Evolutionary conservation across 2,329 filamentous ascomycete species (phyloP).

Genomic region (Apiospora saccharicola): DNA sequence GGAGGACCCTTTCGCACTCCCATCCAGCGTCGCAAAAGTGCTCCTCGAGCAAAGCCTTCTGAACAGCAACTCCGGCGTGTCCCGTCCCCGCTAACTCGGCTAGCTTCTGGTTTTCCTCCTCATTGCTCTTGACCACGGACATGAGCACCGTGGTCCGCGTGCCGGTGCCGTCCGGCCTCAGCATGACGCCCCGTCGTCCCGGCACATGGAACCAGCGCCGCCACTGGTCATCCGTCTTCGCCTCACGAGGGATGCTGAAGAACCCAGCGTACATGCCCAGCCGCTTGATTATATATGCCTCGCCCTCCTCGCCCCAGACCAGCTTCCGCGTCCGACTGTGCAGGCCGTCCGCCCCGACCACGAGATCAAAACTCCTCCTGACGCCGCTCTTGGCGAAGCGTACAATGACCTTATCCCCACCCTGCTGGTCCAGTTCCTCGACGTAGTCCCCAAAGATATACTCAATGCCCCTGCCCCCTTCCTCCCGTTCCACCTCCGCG

Average conservation of each 20-base stretch:
- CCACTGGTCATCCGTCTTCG: slow-evolving; percentile 1
- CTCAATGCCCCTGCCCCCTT: background rate
- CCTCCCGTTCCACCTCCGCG: background rate
- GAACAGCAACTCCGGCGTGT: slow-evolving; percentile 30
- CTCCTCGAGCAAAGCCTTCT: slow-evolving; percentile 50
- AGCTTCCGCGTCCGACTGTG: slow-evolving; percentile 53
- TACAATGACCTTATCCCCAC: slow-evolving; percentile 32
- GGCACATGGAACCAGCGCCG: slow-evolving; percentile 16
- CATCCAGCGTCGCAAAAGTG: slow-evolving; percentile 55
- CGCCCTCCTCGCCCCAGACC: slow-evolving; percentile 40
- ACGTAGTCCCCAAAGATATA: background rate
- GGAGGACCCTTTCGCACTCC: slow-evolving; percentile 48
- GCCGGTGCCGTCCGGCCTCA: slow-evolving; percentile 8
- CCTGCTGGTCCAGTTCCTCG: background rate
- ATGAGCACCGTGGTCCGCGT: slow-evolving; percentile 34
- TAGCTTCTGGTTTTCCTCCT: slow-evolving; percentile 37
- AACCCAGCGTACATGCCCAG: slow-evolving; percentile 38
- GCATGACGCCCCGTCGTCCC: background rate
- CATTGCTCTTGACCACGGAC: slow-evolving; percentile 36
- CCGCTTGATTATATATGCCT: slow-evolving; percentile 31
- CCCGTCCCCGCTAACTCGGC: slow-evolving; percentile 28
- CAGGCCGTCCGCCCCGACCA: slow-evolving; percentile 63
- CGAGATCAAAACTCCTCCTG: slow-evolving; percentile 54
- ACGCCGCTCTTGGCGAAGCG: slow-evolving; percentile 51
- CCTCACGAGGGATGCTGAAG: slow-evolving; percentile 33